A percentile compares a stretch with the other conserved stretches of the same genome.
phyloP scores from a whole-genome alignment of 306 rosid genomes.

The Lathyrus sativus region DNA sequence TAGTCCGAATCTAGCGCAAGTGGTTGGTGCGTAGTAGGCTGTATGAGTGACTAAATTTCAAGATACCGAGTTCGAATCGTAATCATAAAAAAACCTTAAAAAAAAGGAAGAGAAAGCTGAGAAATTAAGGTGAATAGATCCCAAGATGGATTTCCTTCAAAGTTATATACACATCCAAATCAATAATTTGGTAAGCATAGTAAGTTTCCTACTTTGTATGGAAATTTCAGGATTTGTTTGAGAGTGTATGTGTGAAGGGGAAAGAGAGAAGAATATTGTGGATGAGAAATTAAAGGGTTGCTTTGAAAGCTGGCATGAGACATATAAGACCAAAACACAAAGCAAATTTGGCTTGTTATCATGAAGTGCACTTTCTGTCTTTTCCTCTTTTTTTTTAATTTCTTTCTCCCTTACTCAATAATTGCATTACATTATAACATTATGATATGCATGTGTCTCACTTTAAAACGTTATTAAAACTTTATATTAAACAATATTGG shows the following conservation, averaged over 20 bases:
- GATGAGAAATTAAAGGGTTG: conserved; percentile 59
- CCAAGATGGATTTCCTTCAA: conserved; percentile 34
- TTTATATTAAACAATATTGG: not conserved
- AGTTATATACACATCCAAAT: conserved; percentile 3
- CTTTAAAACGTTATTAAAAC: not conserved
- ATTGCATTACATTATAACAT: conserved; percentile 19
- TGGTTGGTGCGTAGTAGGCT: not conserved
- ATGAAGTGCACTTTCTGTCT: conserved; percentile 81
- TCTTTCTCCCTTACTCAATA: not conserved
- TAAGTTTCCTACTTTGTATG: conserved; percentile 16
- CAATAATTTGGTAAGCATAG: conserved; percentile 18
- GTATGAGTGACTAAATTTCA: not conserved
- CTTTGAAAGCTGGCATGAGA: conserved; percentile 49
- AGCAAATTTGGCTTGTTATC: conserved; percentile 67
- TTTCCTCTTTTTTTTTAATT: conserved; percentile 50
- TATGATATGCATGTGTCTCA: conserved; percentile 21
- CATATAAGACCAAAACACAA: conserved; percentile 66
- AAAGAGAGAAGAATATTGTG: conserved; percentile 43
- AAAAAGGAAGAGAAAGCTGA: conserved; percentile 24
- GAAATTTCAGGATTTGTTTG: conserved; percentile 41
- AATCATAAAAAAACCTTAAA: not conserved
- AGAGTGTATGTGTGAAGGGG: conserved; percentile 29
- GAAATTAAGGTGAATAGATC: conserved; percentile 22
- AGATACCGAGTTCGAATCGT: not conserved
- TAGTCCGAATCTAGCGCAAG: not conserved